Percentiles rank a stretch among this genome's conserved stretches.
Conservation (phyloP, 768 basidiomycete genomes). For the Tylopilus balloui region DNA sequence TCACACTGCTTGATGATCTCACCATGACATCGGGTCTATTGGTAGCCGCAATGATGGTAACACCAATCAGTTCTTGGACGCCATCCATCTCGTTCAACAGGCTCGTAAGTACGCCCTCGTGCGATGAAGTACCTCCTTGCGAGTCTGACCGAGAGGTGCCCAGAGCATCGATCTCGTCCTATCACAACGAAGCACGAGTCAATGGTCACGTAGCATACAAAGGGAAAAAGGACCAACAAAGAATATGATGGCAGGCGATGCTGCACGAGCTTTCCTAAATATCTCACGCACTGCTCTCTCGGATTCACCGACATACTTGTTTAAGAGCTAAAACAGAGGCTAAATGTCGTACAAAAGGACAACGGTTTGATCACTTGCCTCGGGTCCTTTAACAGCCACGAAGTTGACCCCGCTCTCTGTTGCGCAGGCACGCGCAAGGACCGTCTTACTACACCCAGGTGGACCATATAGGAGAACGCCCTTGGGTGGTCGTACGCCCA, state of each 20-base stretch:
- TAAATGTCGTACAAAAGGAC: not conserved
- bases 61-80: conserved; percentile 88
- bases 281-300: conserved; percentile 93
- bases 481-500: conserved; percentile 85
- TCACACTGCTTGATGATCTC: conserved; percentile 30
- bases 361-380: conserved; percentile 48
- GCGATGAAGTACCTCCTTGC: conserved; percentile 50
- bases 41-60: conserved; percentile 95
- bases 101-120: conserved; percentile 89
- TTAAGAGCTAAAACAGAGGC: conserved; percentile 63
- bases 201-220: not conserved
- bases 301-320: conserved; percentile 97
- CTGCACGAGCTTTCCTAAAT: conserved; percentile 91
- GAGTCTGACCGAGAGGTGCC: conserved; percentile 67
- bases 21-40: conserved; percentile 93
- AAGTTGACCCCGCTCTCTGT: conserved; percentile 95
- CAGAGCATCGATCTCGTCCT: conserved; percentile 98
- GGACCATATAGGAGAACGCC: conserved; percentile 93
- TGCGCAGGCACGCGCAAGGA: conserved; percentile 88
- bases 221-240: conserved; percentile 55
- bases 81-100: conserved; percentile 98
- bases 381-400: conserved; percentile 94
- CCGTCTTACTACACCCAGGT: conserved; percentile 96
- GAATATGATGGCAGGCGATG: conserved; percentile 93
- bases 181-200: not conserved